Evolutionary conservation across 768 basidiomycete genomes (phyloP).

Genomic region (Lentinus tigrinus): DNA sequence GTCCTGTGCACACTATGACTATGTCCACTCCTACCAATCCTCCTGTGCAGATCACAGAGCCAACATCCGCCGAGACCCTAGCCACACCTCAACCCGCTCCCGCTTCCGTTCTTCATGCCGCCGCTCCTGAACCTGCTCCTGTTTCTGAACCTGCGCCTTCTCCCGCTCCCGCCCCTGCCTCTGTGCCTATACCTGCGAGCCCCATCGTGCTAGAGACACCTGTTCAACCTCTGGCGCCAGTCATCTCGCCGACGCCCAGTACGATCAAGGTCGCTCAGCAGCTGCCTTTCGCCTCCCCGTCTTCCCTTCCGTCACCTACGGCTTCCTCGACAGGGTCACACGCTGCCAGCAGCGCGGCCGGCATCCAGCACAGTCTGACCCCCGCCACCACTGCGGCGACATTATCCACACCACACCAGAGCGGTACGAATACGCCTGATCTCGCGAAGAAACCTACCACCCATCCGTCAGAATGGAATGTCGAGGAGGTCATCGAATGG

Average conservation of each 20-base stretch:
- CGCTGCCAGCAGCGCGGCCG: slow-evolving; percentile 22
- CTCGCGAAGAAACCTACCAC: slow-evolving; percentile 34
- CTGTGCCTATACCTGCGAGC: slow-evolving; percentile 3
- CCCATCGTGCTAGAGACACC: slow-evolving; percentile 7
- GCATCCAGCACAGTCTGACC: slow-evolving; percentile 26
- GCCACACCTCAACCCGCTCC: neutral
- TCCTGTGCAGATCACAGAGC: slow-evolving; percentile 9
- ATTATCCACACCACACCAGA: slow-evolving; percentile 3
- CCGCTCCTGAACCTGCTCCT: neutral
- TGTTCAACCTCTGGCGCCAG: neutral
- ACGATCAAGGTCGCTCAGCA: slow-evolving; percentile 18
- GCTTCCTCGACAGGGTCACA: slow-evolving; percentile 19
- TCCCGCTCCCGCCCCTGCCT: neutral
- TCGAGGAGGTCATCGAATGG: slow-evolving; percentile 92
- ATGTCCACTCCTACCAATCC: neutral
- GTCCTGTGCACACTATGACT: neutral
- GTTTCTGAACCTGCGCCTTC: neutral
- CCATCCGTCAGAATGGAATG: slow-evolving; percentile 74
- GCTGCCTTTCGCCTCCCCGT: slow-evolving; percentile 12
- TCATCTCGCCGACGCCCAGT: slow-evolving; percentile 15
- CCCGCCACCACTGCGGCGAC: slow-evolving; percentile 24
- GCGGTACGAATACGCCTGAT: slow-evolving; percentile 2
- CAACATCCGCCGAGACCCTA: slow-evolving; percentile 7
- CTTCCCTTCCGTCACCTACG: slow-evolving; percentile 22
- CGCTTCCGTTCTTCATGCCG: no score